phyloP scores from a whole-genome alignment of 331 rosid species.

The Malus hybrid region DNA sequence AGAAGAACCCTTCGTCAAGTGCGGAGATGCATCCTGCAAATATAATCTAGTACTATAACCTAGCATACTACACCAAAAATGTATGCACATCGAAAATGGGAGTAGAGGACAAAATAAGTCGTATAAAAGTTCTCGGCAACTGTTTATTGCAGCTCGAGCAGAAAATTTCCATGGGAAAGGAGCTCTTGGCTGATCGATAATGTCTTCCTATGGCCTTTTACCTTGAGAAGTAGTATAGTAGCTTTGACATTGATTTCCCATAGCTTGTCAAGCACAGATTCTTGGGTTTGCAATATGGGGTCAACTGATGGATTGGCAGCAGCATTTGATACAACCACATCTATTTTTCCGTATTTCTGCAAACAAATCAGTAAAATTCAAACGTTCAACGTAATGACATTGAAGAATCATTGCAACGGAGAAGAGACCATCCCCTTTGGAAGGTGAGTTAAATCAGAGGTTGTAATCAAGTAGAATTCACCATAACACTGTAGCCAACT shows the following conservation, averaged over 20 bases:
- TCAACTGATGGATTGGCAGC: slow-evolving; percentile 85
- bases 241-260: slow-evolving; percentile 99
- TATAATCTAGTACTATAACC: slow-evolving; percentile 4
- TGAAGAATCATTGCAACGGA: not conserved
- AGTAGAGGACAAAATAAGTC: not conserved
- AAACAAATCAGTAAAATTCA: slow-evolving; percentile 16
- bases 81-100: not conserved
- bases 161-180: not conserved
- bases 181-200: not conserved
- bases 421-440: not conserved
- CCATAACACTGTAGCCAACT: too few species aligned
- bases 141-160: not conserved
- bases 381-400: slow-evolving; percentile 7
- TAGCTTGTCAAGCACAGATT: slow-evolving; percentile 72
- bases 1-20: slow-evolving; percentile 73
- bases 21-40: slow-evolving; percentile 65
- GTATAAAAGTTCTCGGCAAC: not conserved
- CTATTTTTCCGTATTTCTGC: slow-evolving; percentile 87
- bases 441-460: too few species aligned
- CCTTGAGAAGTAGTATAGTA: slow-evolving; percentile 77
- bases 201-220: slow-evolving; percentile 12
- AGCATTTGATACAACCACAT: slow-evolving; percentile 88
- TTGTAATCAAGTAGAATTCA: too few species aligned
- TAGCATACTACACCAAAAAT: not conserved
- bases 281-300: slow-evolving; percentile 51